A percentile compares a stretch with the other conserved stretches of the same genome.
Evolutionary conservation across 495 filamentous ascomycete genomes (phyloP).

Genomic region (Pyrenopolyporus hunteri): DNA sequence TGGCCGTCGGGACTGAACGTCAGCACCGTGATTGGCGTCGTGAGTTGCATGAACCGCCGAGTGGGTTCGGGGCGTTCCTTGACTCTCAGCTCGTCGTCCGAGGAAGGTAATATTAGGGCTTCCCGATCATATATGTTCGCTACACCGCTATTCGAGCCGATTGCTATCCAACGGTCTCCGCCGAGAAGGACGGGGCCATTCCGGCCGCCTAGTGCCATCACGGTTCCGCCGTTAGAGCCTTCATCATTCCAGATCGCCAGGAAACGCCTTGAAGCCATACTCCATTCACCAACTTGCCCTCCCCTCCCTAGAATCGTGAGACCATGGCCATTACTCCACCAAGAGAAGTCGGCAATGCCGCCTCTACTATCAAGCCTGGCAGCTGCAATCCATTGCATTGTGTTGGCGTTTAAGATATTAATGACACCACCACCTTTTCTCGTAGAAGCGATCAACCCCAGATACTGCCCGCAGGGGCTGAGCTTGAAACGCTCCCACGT

Average conservation of each 20-base stretch:
- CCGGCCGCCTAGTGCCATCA: slow-evolving; percentile 75
- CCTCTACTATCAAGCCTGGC: slow-evolving; percentile 81
- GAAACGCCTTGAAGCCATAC: slow-evolving; percentile 65
- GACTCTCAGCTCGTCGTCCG: slow-evolving; percentile 56
- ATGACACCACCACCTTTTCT: slow-evolving; percentile 86
- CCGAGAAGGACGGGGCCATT: slow-evolving; percentile 65
- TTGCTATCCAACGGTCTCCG: slow-evolving; percentile 84
- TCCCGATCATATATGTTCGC: slow-evolving; percentile 92
- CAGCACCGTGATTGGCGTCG: slow-evolving; percentile 77
- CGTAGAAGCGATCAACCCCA: slow-evolving; percentile 77
- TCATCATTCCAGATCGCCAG: slow-evolving; percentile 88
- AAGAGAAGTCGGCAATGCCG: slow-evolving; percentile 86
- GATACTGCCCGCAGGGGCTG: slow-evolving; percentile 82
- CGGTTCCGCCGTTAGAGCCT: slow-evolving; percentile 83
- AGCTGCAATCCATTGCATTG: slow-evolving; percentile 85
- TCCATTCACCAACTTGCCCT: slow-evolving; percentile 94
- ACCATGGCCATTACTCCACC: slow-evolving; percentile 83
- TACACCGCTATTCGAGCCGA: slow-evolving; percentile 83
- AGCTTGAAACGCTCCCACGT: slow-evolving; percentile 89
- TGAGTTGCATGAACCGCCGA: slow-evolving; percentile 79
- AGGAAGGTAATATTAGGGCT: slow-evolving; percentile 56
- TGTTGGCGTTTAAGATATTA: slow-evolving; percentile 81
- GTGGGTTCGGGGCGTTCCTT: slow-evolving; percentile 71
- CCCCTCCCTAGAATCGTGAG: slow-evolving; percentile 80
- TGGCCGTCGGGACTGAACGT: slow-evolving; percentile 88